Base-by-base conservation (phyloP, 108 stramenopile genomes). In the Ochromonas danica region DNA sequence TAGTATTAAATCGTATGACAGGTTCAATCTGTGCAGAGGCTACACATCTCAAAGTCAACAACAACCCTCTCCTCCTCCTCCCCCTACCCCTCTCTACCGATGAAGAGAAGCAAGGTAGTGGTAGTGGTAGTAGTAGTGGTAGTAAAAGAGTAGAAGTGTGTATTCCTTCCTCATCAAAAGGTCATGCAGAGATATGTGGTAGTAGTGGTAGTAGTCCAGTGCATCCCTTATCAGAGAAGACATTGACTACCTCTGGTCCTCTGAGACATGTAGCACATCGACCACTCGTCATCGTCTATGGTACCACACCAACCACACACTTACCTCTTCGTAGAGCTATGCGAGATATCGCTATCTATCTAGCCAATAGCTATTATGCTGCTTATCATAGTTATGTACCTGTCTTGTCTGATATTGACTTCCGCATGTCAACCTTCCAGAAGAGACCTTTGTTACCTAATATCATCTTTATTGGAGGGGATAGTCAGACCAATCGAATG, bases 211-310 rank as follows among this genome's bases (percentile, higher is more conserved):
- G n/a, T n/a, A n/a, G n/a, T n/a, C n/a, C n/a, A n/a, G 6, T 57
- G 14, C 35, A 28, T 27, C 40, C 72, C 3, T 60, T 75, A 31
- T 14, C 25, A 10, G 72, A 75, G 72, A 75, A 75, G 38, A 6
- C 31, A 31, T 31, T 75, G 27, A 10, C 6, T 27, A 60, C 3
- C 28, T 57, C 3, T 41, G 72, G 72, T 57, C 72, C 72, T 14
- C 30, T 75, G 43, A 6, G 72, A 57, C 40, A 10, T 10, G 31
- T 75, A 6, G 3, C 6, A 6, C 6, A 45, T 22, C 36, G 51
- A 14, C 51, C 72, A 41, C 25, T 75, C 30, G 36, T 38, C 10
- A 60, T 75, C 6, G 72, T 75, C 25, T 75, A 75, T 36, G 72
- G 45, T 27, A 75, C 67, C 17, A 10, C 67, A 40, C 36, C 43